Evolutionary conservation across 768 basidiomycete species (phyloP).

Genomic region (Lactarius quietus): DNA sequence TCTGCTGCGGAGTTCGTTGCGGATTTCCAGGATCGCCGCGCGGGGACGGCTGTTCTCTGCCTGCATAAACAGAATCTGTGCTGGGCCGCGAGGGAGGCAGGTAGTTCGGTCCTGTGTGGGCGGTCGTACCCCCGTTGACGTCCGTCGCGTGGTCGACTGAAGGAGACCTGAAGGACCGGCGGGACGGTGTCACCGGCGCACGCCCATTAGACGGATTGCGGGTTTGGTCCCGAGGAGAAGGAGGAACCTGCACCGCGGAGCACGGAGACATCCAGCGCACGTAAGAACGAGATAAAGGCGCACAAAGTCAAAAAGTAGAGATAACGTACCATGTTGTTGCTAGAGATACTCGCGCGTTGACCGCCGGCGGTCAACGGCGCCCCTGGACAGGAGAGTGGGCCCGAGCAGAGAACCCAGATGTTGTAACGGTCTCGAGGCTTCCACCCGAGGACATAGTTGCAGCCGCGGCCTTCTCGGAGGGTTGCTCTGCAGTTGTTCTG

Average conservation of each 20-base stretch:
- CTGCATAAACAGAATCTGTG: background rate
- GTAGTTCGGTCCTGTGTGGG: background rate
- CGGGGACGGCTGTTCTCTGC: background rate
- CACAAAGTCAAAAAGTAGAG: background rate
- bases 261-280: background rate
- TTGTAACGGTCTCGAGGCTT: slow-evolving; percentile 6
- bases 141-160: slow-evolving; percentile 1
- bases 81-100: background rate
- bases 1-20: background rate
- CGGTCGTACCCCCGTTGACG: background rate
- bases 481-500: slow-evolving; percentile 33
- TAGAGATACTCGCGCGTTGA: background rate
- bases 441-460: background rate
- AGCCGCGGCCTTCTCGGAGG: slow-evolving; percentile 22
- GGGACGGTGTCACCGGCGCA: background rate
- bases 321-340: slow-evolving; percentile 2
- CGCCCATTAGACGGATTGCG: background rate
- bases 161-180: background rate
- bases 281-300: background rate
- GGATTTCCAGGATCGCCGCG: background rate
- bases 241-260: background rate
- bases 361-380: background rate
- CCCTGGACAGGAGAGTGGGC: background rate
- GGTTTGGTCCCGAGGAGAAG: slow-evolving; percentile 7
- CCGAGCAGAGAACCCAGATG: slow-evolving; percentile 15